Conservation (phyloP, 441 rosid species). For the Euphorbia celastroides region DNA sequence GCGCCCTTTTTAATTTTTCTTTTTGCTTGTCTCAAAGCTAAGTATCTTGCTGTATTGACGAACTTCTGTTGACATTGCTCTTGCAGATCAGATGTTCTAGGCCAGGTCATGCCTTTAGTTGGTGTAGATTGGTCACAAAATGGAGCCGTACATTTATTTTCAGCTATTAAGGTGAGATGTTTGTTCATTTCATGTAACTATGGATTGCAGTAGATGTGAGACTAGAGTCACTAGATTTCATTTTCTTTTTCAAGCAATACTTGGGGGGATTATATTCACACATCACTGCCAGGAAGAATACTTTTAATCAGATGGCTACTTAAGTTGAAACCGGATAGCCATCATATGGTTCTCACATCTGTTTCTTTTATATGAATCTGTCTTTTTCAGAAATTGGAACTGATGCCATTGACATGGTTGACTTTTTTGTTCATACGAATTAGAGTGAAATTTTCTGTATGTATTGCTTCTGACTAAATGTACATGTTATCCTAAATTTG, state of each 20-base stretch:
- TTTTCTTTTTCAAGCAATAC: not conserved
- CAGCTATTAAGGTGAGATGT: constrained; percentile 75
- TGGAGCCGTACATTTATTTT: constrained; percentile 87
- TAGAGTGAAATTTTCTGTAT: constrained; percentile 15
- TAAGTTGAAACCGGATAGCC: constrained; percentile 2
- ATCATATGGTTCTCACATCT: constrained; percentile 8
- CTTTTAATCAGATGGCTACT: not conserved
- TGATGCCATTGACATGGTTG: not conserved
- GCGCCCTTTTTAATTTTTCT: not conserved
- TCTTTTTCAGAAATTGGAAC: not conserved
- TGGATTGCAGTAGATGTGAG: constrained; percentile 7
- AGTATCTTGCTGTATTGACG: constrained; percentile 16
- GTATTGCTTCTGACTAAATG: constrained; percentile 55
- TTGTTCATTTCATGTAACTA: constrained; percentile 8
- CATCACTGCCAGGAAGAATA: constrained; percentile 2
- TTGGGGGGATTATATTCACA: not conserved
- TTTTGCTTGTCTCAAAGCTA: constrained; percentile 4
- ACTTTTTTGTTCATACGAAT: not conserved
- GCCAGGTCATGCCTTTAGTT: constrained; percentile 98
- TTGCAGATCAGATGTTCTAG: constrained; percentile 91
- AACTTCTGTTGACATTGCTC: constrained; percentile 13
- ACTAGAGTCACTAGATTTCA: not conserved
- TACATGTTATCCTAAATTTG: constrained; percentile 36
- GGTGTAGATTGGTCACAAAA: constrained; percentile 97
- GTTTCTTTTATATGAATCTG: not conserved